Evolutionary conservation across 1,139 yeast genomes (phyloP).

Genomic region (Torulaspora pretoriensis): DNA sequence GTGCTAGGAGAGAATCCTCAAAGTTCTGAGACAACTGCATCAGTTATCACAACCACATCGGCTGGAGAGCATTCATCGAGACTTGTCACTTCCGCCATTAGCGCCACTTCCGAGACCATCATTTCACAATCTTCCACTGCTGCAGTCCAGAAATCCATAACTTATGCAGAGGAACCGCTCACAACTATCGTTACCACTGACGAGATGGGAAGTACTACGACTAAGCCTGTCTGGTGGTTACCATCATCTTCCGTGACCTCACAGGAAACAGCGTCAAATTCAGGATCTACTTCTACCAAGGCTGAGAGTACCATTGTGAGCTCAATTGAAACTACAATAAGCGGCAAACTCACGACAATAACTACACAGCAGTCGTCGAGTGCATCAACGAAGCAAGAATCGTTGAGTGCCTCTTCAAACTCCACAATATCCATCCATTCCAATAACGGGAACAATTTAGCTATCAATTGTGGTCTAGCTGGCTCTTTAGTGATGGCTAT

Average conservation of each 20-base stretch:
- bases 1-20: neutral
- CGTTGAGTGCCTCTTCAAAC: neutral
- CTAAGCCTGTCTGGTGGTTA: conserved; percentile 26
- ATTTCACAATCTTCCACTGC: neutral
- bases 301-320: neutral
- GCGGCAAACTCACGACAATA: neutral
- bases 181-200: conserved; percentile 27
- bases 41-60: neutral
- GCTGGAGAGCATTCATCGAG: neutral
- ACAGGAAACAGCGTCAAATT: neutral
- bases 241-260: conserved; percentile 13
- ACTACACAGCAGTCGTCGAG: neutral
- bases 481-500: conserved; percentile 10
- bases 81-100: no score
- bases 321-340: neutral
- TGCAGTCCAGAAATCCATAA: neutral
- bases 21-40: neutral
- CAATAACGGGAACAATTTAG: conserved; percentile 8
- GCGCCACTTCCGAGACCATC: neutral
- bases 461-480: conserved; percentile 4
- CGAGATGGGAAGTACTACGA: conserved; percentile 22
- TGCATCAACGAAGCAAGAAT: conserved; percentile 1
- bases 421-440: conserved; percentile 7
- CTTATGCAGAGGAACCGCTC: conserved; percentile 21
- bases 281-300: neutral